Evolutionary conservation across 2,329 filamentous ascomycete species (phyloP).

Genomic region (Cercospora janseana): DNA sequence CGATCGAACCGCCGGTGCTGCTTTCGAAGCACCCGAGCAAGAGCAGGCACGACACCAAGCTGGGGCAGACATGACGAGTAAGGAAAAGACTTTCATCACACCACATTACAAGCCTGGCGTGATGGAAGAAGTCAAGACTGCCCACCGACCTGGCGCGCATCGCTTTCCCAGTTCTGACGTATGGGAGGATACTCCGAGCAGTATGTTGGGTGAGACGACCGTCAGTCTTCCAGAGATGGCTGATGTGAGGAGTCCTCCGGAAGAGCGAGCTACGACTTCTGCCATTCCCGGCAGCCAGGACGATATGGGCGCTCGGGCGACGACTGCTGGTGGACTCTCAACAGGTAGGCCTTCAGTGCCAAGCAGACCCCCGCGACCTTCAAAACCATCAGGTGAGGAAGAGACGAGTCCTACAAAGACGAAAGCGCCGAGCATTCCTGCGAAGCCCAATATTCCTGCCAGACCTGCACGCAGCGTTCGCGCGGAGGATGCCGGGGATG

Average conservation of each 20-base stretch:
- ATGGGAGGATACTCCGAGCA: slow-evolving; percentile 92
- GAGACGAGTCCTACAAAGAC: slow-evolving; percentile 49
- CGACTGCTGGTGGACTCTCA: slow-evolving; percentile 24
- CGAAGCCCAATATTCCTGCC: slow-evolving; percentile 63
- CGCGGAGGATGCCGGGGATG: slow-evolving; percentile 23
- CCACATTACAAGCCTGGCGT: slow-evolving; percentile 58
- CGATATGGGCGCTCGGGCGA: slow-evolving; percentile 21
- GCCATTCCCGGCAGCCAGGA: slow-evolving; percentile 20
- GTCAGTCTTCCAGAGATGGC: slow-evolving; percentile 48
- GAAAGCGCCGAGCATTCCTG: slow-evolving; percentile 54
- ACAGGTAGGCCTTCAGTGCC: slow-evolving; percentile 33
- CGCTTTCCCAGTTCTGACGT: slow-evolving; percentile 90
- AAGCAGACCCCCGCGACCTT: slow-evolving; percentile 32
- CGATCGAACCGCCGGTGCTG: slow-evolving; percentile 31
- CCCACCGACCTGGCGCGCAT: slow-evolving; percentile 55
- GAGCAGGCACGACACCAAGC: slow-evolving; percentile 50
- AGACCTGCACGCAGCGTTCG: slow-evolving; percentile 56
- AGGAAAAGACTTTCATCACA: slow-evolving; percentile 54
- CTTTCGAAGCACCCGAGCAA: slow-evolving; percentile 49
- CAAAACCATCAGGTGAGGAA: slow-evolving; percentile 37
- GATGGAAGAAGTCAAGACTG: slow-evolving; percentile 50
- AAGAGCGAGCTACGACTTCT: slow-evolving; percentile 26
- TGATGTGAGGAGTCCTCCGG: slow-evolving; percentile 32
- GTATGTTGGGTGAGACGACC: slow-evolving; percentile 73
- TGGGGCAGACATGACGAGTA: slow-evolving; percentile 40